Base-by-base conservation (phyloP, 345 rosid species). In the Melaleuca quinquenervia region DNA sequence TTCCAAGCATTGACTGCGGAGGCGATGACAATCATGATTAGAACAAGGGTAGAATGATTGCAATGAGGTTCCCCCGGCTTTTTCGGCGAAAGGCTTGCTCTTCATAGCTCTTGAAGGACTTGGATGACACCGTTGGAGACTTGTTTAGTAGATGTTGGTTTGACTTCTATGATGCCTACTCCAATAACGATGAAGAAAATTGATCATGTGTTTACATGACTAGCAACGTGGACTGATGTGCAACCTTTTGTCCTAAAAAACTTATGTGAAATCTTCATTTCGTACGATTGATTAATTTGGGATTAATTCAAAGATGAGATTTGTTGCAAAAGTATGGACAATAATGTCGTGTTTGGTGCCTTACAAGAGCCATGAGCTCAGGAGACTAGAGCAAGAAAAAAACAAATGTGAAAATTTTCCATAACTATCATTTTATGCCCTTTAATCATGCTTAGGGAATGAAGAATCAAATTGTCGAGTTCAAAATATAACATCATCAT, bases 51-150 rank as follows among this genome's bases (percentile, higher is more conserved):
- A 89, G 14, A 7, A 51, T 58, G 50, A 89, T 86, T 84, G 84
- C 45, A 26, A 86, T n/a, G n/a, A 86, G 56, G 64, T 89, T 90
- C 62, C 48, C 86, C 12, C 87, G 89, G 8, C 87, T 56, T 50
- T 86, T 88, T 83, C 41, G 55, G n/a, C 85, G 86, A 56, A 78
- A 86, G 44, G 82, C 84, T 83, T 75, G 36, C 78, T 91, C 91
- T 52, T 83, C 83, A 13, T 64, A 27, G 78, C 88, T 89, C 52
- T 54, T 84, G 87, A 82, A 86, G 50, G 82, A 48, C 52, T 29
- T 21, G 44, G 26, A 8, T 13, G 53, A 29, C 53, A 86, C 89
- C 89, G 85, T 88, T n/a, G 84, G 55, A 26, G 6, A 3, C 22
- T 50, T n/a, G 52, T 21, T 29, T 29, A 13, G 8, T 1, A 27